phyloP scores from a whole-genome alignment of 371 early-diverging fungal species.

The Coemansia sp. region DNA sequence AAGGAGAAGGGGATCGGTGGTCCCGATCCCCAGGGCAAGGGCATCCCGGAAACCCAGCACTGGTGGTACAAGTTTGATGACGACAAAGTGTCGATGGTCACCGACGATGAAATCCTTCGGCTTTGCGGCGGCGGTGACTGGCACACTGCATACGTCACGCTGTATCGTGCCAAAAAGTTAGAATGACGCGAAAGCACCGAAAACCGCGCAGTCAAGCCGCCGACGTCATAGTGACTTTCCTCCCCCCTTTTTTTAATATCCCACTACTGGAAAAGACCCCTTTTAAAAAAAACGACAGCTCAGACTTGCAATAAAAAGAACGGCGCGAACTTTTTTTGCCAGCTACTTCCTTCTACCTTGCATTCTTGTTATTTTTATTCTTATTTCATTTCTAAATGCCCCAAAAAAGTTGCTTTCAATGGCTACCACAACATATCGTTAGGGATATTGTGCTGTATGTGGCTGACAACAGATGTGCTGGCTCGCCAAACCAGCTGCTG shows the following conservation, averaged over 20 bases:
- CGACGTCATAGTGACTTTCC: no score
- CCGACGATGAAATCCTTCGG: conserved; percentile 82
- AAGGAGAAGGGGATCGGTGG: conserved; percentile 55
- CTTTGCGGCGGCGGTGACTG: conserved; percentile 92
- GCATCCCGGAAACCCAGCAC: conserved; percentile 50
- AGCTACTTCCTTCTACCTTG: background rate
- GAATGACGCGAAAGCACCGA: no score
- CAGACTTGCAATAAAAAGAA: no score
- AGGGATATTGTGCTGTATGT: background rate
- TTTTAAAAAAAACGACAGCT: no score
- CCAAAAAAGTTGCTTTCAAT: background rate
- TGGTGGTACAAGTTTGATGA: conserved; percentile 96
- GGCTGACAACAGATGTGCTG: background rate
- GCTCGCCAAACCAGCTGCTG: background rate
- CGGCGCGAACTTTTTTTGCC: background rate
- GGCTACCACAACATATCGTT: background rate
- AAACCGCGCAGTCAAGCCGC: no score
- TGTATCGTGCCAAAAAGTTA: conserved; percentile 57
- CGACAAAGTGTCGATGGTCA: conserved; percentile 86
- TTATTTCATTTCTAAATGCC: background rate
- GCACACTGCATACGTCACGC: conserved; percentile 80
- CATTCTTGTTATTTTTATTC: background rate
- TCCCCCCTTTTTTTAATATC: background rate
- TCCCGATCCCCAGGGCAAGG: conserved; percentile 17
- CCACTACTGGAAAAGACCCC: no score